Evolutionary conservation across 2,329 filamentous ascomycete species (phyloP), one percentile per base, ranked within the genome.

Genomic region (Trichoderma harzianum): DNA sequence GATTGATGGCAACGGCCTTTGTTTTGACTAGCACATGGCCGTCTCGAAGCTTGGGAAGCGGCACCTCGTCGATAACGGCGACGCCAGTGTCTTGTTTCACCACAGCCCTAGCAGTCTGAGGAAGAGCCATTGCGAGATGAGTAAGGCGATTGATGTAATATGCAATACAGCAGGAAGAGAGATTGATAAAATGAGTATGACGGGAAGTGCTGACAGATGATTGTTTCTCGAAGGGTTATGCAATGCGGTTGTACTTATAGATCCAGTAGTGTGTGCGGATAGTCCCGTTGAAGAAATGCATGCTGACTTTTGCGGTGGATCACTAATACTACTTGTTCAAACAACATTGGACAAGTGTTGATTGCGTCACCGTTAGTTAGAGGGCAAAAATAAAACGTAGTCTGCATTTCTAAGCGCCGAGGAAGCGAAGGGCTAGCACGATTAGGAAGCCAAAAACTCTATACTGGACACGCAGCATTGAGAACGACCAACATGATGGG

Each of bases 1-100:
- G 81, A 62, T 82, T 82, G 53, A 82, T 66, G 26, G 74, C 80
- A 7, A 81, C 78, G 7, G 80, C 79, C n/a, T 72, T 77, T 24
- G 77, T 77, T 71, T 79, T 80, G 67, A 81, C 77, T 7, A 81
- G 77, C 32, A 82, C 57, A 26, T 76, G 75, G 43, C 74, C 75
- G 32, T 73, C 74, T 21, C 69, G 57, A 18, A 65, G 53, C n/a
- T 47, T 58, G 1, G 72, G 72, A 6, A 66, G 28, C 6, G 57
- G 67, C 36, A 53, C 4, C 14, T 69, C 28, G 16, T 69, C 26
- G 11, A 69, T 53, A 10, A 4, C 55, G 7, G 16, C 67, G n/a
- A 53, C 26, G 16, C 30, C 57, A n/a, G 39, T 10, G 21, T 12
- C 39, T 24, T 12, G 26, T 21, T 69, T 69, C 7, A 62, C 43